phyloP scores from a whole-genome alignment of 1,139 yeast species.

The Pichia inconspicua region DNA sequence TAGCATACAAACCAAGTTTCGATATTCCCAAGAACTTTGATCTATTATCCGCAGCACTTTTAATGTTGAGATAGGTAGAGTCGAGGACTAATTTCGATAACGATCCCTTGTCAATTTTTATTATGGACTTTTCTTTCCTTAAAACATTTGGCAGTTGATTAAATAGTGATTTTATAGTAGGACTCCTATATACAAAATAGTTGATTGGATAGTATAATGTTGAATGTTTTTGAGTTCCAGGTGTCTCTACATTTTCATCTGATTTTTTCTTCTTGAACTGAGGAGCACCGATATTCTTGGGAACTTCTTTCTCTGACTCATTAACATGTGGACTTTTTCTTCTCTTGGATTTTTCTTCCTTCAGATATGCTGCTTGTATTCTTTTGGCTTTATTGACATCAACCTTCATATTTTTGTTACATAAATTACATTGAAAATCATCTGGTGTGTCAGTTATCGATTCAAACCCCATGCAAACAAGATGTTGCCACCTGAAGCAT shows the following conservation, averaged over 20 bases:
- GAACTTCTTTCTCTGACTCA: slow-evolving; percentile 1
- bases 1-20: slow-evolving; percentile 56
- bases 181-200: slow-evolving; percentile 38
- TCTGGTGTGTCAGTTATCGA: slow-evolving; percentile 76
- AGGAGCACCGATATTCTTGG: slow-evolving; percentile 15
- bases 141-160: slow-evolving; percentile 20
- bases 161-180: slow-evolving; percentile 28
- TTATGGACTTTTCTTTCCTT: slow-evolving; percentile 11
- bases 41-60: slow-evolving; percentile 47
- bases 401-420: slow-evolving; percentile 53
- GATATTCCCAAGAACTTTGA: slow-evolving; percentile 68
- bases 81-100: slow-evolving; percentile 11
- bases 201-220: slow-evolving; percentile 42
- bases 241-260: slow-evolving; percentile 25
- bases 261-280: slow-evolving; percentile 17
- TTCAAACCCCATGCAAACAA: slow-evolving; percentile 73
- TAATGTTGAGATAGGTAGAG: slow-evolving; percentile 26
- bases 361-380: slow-evolving; percentile 37
- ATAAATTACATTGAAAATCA: slow-evolving; percentile 71
- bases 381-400: slow-evolving; percentile 45
- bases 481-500: slow-evolving; percentile 93
- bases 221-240: slow-evolving; percentile 38
- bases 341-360: slow-evolving; percentile 21
- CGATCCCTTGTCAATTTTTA: slow-evolving; percentile 11
- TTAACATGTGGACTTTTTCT: slow-evolving; percentile 15